These are phyloP conservation scores for Guadua angustifolia DNA, from an alignment of 176 grass and related monocot genomes.

Conservation along the genomic window DNA sequence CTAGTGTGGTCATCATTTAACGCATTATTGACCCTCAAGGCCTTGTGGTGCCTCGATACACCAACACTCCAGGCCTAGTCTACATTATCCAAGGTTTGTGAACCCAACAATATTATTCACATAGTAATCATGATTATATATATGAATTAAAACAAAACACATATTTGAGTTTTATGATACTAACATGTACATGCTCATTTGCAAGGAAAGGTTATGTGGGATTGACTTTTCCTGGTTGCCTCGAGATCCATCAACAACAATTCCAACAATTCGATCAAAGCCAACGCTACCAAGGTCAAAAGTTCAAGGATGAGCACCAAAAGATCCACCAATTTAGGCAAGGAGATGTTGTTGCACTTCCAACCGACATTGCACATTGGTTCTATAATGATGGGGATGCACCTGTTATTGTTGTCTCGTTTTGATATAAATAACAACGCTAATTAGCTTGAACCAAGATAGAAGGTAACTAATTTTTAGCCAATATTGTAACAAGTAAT, in stretches of 20 bases:
- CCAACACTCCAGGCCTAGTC: slow-evolving; percentile 44
- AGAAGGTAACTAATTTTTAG: not conserved
- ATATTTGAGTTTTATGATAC: no score
- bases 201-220: no score
- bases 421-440: not conserved
- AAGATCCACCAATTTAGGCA: slow-evolving; percentile 19
- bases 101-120: no score
- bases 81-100: slow-evolving; percentile 53
- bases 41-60: slow-evolving; percentile 44
- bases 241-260: no score
- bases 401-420: slow-evolving; percentile 31
- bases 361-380: slow-evolving; percentile 36
- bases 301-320: no score
- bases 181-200: no score
- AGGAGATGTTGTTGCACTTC: slow-evolving; percentile 30
- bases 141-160: no score
- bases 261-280: no score
- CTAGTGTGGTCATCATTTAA: slow-evolving; percentile 29
- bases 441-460: not conserved
- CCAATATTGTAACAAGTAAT: not conserved
- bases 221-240: no score
- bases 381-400: not conserved
- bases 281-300: no score
- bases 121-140: no score
- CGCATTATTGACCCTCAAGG: slow-evolving; percentile 42